A percentile compares a stretch with the other conserved stretches of the same genome.
These are phyloP conservation scores for Lyophyllum decastes DNA, from an alignment of 768 basidiomycete species.

Conservation along the genomic window DNA sequence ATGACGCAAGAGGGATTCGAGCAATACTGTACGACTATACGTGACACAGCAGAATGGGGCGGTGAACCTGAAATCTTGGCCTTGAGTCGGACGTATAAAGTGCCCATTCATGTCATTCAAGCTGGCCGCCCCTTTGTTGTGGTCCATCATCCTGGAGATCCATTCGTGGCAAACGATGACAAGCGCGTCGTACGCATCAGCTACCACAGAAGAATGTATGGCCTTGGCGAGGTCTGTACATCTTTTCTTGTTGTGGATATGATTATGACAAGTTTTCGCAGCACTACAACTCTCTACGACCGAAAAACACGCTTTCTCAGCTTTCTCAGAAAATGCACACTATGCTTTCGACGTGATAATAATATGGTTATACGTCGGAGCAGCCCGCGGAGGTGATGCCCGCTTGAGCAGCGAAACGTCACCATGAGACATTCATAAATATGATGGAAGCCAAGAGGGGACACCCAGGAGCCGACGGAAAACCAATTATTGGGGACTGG, in stretches of 20 bases:
- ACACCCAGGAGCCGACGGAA: too few species aligned
- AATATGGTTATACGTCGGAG: slow-evolving; percentile 19
- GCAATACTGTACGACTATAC: slow-evolving; percentile 76
- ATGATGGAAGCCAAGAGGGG: too few species aligned
- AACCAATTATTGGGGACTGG: too few species aligned
- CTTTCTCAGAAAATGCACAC: slow-evolving; percentile 27
- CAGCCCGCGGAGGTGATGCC: too few species aligned
- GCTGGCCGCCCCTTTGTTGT: slow-evolving; percentile 79
- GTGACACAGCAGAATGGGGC: slow-evolving; percentile 91
- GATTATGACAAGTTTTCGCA: slow-evolving; percentile 28
- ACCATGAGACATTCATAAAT: too few species aligned
- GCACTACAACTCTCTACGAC: slow-evolving; percentile 89
- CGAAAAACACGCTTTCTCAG: slow-evolving; percentile 36
- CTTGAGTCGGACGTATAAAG: slow-evolving; percentile 72
- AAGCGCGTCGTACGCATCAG: slow-evolving; percentile 68
- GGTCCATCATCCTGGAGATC: slow-evolving; percentile 65
- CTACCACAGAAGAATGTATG: slow-evolving; percentile 94
- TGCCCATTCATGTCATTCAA: slow-evolving; percentile 93
- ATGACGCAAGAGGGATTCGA: slow-evolving; percentile 70
- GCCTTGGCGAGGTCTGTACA: slow-evolving; percentile 84
- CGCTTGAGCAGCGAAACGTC: too few species aligned
- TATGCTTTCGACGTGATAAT: slow-evolving; percentile 22
- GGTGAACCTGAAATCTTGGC: slow-evolving; percentile 97
- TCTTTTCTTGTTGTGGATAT: not conserved
- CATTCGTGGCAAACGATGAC: slow-evolving; percentile 27